Evolutionary conservation across 768 basidiomycete species (phyloP).

Genomic region (Lanmaoa pseudosensibilis): DNA sequence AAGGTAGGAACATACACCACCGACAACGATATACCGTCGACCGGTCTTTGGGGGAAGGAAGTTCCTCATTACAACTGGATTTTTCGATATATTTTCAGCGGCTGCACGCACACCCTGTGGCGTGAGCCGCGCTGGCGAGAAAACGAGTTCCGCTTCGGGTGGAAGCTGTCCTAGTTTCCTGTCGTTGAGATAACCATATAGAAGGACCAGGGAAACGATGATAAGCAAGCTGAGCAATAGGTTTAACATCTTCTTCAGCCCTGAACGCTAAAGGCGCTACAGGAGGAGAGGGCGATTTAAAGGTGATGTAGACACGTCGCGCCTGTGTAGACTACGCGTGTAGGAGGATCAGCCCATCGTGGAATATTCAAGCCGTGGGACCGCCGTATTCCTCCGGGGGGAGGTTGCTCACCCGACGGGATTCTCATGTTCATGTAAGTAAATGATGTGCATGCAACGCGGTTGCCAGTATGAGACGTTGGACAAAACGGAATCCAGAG

Average conservation of each 20-base stretch:
- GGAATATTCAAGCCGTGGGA: too few species aligned
- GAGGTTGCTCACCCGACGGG: too few species aligned
- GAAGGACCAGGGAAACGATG: conserved; percentile 4
- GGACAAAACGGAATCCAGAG: too few species aligned
- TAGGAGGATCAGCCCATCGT: too few species aligned
- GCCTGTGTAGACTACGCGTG: not conserved
- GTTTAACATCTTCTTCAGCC: conserved; percentile 19
- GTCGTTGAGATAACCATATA: conserved; percentile 57
- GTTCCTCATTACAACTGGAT: conserved; percentile 38
- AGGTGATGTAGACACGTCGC: not conserved
- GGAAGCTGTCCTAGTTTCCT: conserved; percentile 52
- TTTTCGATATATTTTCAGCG: conserved; percentile 37
- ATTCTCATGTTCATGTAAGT: too few species aligned
- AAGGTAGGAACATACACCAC: conserved; percentile 52
- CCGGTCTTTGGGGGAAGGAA: conserved; percentile 69
- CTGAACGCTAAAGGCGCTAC: not conserved
- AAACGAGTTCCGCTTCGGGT: conserved; percentile 37
- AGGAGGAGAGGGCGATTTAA: not conserved
- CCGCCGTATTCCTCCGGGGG: too few species aligned
- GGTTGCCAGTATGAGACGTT: too few species aligned
- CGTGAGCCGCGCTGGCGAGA: conserved; percentile 56
- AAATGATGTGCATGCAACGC: too few species aligned
- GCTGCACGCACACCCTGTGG: conserved; percentile 41
- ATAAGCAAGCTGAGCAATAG: conserved; percentile 9
- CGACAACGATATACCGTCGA: conserved; percentile 72